Percentiles rank a stretch among this genome's conserved stretches.
Evolutionary conservation across 495 filamentous ascomycete genomes (phyloP).

Genomic region (Aspergillus egyptiacus): DNA sequence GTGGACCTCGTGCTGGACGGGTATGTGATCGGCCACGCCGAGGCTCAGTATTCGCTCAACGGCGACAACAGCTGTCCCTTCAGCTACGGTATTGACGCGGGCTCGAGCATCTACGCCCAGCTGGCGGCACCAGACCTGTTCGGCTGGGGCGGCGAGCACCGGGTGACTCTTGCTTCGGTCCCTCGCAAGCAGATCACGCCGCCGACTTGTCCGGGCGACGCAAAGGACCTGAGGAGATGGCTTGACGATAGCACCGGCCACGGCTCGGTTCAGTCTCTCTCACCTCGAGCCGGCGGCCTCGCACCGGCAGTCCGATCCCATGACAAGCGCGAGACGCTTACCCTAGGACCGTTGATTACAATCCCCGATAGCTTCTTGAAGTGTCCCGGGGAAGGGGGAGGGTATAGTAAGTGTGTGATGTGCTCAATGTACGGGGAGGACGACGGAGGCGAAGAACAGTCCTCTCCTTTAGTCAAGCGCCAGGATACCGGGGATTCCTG

Average conservation of each 20-base stretch:
- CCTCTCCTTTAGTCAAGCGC: background rate
- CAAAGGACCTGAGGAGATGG: background rate
- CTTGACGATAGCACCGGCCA: background rate
- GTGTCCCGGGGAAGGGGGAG: background rate
- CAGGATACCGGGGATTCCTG: background rate
- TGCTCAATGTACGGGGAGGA: background rate
- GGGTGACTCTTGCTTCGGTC: background rate
- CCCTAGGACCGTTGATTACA: conserved; percentile 2
- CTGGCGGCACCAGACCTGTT: conserved; percentile 15
- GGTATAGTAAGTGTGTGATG: background rate
- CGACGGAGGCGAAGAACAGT: background rate
- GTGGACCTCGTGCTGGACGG: conserved; percentile 22
- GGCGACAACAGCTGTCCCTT: conserved; percentile 20
- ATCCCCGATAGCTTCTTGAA: conserved; percentile 3
- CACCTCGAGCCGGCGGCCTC: background rate
- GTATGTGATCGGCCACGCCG: conserved; percentile 13
- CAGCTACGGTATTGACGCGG: conserved; percentile 23
- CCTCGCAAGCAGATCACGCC: conserved; percentile 7
- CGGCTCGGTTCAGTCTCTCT: background rate
- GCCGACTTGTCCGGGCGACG: background rate
- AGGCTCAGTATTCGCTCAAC: background rate
- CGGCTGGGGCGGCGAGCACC: conserved; percentile 8
- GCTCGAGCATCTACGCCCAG: conserved; percentile 17
- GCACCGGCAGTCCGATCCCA: background rate
- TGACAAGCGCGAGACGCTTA: conserved; percentile 1